phyloP scores from a whole-genome alignment of 345 rosid species.

The Litchi chinensis region DNA sequence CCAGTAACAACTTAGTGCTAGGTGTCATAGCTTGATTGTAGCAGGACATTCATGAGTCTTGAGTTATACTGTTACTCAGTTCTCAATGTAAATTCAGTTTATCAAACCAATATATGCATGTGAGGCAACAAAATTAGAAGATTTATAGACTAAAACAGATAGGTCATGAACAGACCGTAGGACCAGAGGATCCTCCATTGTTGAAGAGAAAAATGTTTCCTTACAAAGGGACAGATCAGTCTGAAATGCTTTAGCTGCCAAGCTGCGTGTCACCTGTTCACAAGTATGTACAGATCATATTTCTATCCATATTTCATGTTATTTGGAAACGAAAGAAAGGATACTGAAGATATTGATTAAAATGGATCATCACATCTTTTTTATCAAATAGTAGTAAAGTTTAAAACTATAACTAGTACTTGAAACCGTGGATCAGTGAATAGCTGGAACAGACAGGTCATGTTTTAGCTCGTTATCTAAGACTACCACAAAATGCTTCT shows the following conservation, averaged over 20 bases:
- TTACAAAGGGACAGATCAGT: slow-evolving; percentile 79
- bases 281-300: slow-evolving; percentile 9
- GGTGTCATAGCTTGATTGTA: not conserved
- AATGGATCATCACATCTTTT: not conserved
- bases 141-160: slow-evolving; percentile 5
- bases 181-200: slow-evolving; percentile 82
- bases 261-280: slow-evolving; percentile 79
- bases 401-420: not conserved
- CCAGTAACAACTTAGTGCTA: not conserved
- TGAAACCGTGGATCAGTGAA: not conserved
- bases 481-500: not conserved
- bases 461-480: not conserved
- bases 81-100: not conserved
- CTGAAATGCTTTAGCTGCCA: slow-evolving; percentile 89
- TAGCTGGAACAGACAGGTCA: not conserved
- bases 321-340: not conserved
- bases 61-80: not conserved
- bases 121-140: slow-evolving; percentile 10
- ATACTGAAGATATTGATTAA: not conserved
- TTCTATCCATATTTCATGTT: not conserved
- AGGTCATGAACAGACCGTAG: slow-evolving; percentile 47
- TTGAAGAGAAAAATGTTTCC: slow-evolving; percentile 77
- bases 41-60: not conserved
- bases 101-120: not conserved
- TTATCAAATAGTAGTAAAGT: not conserved